Base-by-base conservation (phyloP, 306 rosid genomes). In the Mimosa bimucronata region DNA sequence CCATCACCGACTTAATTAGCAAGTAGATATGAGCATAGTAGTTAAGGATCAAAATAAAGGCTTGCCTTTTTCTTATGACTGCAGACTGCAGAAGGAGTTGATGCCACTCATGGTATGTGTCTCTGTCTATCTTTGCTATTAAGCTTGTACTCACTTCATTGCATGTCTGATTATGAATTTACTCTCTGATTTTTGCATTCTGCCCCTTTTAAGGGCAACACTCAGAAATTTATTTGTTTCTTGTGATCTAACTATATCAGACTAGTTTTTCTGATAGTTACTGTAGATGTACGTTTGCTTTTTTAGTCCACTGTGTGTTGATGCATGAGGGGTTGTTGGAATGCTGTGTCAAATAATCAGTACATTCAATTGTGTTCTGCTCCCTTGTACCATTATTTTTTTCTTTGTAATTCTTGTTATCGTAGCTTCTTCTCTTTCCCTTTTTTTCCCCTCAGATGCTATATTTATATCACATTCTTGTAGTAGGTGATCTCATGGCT, bases 71-170 rank as follows among this genome's bases (percentile, higher is more conserved):
- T 67, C 12, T 3, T 58, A 44, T 57, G 34, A 60, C 77, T 78
- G 89, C 89, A 93, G 99, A 91, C 86, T 95, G 66, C 98, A 95
- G 91, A 93, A 90, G 91, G 99, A 95, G 88, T 87, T 95, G 86
- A 95, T 90, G 99, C 88, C 99, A 70, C 93, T 95, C 70, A 95
- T 95, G 99, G 99, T 95, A 88, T 72, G 85, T 75, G 26, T 65
- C 69, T 38, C 48, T 48, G 55, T 15, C 76, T 34, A 3, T 34
- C 38, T 34, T 34, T 34, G 38, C 38, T 2, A 6, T 34, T 34
- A 2, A 34, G 38, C 38, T 34, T 34, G 38, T 34, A 34, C 38
- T 34, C 38, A 34, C 38, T 34, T 2, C 38, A 2, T 34, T 79
- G 42, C 52, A 9, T 31, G 46, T 57, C 15, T 48, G 26, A 48